Evolutionary conservation across 768 basidiomycete genomes (phyloP).

Genomic region (Sutorius australiensis): DNA sequence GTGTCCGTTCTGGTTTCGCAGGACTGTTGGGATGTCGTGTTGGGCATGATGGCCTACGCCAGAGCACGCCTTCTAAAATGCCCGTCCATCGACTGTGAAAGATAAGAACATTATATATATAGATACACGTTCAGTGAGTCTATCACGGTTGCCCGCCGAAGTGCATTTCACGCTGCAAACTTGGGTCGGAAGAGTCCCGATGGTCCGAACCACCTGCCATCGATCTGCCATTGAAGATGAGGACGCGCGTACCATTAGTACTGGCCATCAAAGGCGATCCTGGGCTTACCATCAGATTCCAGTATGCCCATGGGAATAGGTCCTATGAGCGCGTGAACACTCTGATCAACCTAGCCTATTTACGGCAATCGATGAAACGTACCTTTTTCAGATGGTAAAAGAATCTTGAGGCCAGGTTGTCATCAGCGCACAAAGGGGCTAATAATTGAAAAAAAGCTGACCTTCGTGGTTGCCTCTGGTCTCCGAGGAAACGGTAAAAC

Average conservation of each 20-base stretch:
- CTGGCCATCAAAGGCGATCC: neutral
- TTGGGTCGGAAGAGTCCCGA: conserved; percentile 39
- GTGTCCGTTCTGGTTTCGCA: too few relatives aligned
- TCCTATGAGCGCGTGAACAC: conserved; percentile 17
- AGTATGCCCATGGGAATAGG: conserved; percentile 55
- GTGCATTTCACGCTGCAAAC: conserved; percentile 23
- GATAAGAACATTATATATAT: neutral
- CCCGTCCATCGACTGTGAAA: too few relatives aligned
- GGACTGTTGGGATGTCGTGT: too few relatives aligned
- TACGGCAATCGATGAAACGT: neutral
- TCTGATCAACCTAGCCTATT: neutral
- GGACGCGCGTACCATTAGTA: conserved; percentile 1
- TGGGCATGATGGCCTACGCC: neutral
- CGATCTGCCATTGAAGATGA: conserved; percentile 22
- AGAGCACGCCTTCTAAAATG: conserved; percentile 5
- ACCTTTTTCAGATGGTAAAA: conserved; percentile 91
- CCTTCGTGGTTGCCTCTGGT: conserved; percentile 78
- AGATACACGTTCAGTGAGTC: neutral
- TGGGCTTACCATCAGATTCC: conserved; percentile 61
- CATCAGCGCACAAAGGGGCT: conserved; percentile 3
- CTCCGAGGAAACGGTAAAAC: conserved; percentile 61
- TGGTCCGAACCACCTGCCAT: conserved; percentile 48
- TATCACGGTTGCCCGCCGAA: neutral
- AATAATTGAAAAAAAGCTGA: conserved; percentile 22
- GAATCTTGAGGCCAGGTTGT: conserved; percentile 36